Base-by-base conservation (phyloP, 257 asterid genomes). In the Jasminum sambac region DNA sequence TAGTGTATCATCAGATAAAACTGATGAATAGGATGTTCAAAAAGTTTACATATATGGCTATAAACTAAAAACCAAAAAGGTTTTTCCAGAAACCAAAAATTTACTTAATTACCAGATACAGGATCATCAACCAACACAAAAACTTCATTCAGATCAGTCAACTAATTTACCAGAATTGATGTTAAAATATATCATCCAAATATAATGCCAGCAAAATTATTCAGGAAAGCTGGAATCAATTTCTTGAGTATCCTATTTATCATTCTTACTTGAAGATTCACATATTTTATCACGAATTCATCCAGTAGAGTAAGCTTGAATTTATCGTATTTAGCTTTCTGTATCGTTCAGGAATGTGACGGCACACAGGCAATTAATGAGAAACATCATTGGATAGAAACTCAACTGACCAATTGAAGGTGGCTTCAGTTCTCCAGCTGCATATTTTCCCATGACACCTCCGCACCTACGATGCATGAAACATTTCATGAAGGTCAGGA, bases 391-490 rank as follows among this genome's bases (percentile, higher is more conserved):
- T 10, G 8, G 41, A 48, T 19, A 44, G 66, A 79, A 81, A 75
- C 63, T 74, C 12, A 25, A 87, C 95, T 68, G 70, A 95, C 99
- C 96, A 67, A 85, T 83, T 57, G 91, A 83, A 75, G 99, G 99
- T 44, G 98, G 98, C 76, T 87, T 91, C 73, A 95, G 88, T 79
- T 95, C 99, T 73, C 98, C 99, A 77, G 97, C 95, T n/a, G 98
- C 95, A 79, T 95, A 95, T 78, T 89, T 95, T 69, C 99, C 99
- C 96, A 91, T 88, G 72, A 95, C 98, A 74, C 99, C 99, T 66
- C 99, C 96, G 77, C 99, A 95, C 99, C 99, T 95, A 74, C 77
- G 81, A 70, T 66, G 69, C 57, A 57, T 64, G 34, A 72, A 44
- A 59, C 39, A 73, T 23, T 43, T 70, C 68, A 30, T 61, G 72